Percentiles rank a stretch among this genome's conserved stretches.
These are phyloP conservation scores for Blastocystis hominis DNA, from an alignment of 352 stramenopile genomes.

Conservation along the genomic window DNA sequence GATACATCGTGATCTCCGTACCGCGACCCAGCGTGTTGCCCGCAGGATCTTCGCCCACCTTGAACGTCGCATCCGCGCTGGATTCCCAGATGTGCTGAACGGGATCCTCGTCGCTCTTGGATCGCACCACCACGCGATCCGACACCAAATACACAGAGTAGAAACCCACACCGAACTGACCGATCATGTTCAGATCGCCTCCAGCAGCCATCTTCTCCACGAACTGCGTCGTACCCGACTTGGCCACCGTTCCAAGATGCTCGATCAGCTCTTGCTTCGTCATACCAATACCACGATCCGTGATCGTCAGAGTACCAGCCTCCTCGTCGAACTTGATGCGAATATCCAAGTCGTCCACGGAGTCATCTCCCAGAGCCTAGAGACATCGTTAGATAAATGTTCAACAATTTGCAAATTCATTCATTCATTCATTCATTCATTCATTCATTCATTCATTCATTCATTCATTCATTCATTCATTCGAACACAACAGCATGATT, in stretches of 20 bases:
- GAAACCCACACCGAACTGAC: too few relatives aligned
- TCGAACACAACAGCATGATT: too few relatives aligned
- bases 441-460: too few relatives aligned
- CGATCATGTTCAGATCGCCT: constrained; percentile 85
- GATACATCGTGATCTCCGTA: constrained; percentile 95
- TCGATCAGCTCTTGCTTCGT: constrained; percentile 90
- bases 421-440: too few relatives aligned
- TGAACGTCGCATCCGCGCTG: constrained; percentile 87
- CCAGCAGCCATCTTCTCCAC: constrained; percentile 82
- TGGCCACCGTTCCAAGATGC: constrained; percentile 91
- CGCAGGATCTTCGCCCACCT: constrained; percentile 83
- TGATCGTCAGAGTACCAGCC: constrained; percentile 89
- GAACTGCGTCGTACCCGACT: constrained; percentile 94
- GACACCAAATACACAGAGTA: too few relatives aligned
- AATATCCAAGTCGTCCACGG: constrained; percentile 81
- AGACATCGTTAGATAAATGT: too few relatives aligned
- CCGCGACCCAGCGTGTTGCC: constrained; percentile 86
- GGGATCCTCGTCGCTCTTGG: constrained; percentile 91
- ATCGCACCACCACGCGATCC: constrained; percentile 83
- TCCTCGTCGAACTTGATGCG: constrained; percentile 88
- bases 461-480: too few relatives aligned
- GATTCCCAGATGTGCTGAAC: constrained; percentile 96
- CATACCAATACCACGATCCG: constrained; percentile 89
- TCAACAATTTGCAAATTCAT: too few relatives aligned
- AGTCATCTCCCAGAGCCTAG: constrained; percentile 51